These are phyloP conservation scores for Penicillium nordicum DNA, from an alignment of 2,329 filamentous ascomycete species.

Conservation along the genomic window DNA sequence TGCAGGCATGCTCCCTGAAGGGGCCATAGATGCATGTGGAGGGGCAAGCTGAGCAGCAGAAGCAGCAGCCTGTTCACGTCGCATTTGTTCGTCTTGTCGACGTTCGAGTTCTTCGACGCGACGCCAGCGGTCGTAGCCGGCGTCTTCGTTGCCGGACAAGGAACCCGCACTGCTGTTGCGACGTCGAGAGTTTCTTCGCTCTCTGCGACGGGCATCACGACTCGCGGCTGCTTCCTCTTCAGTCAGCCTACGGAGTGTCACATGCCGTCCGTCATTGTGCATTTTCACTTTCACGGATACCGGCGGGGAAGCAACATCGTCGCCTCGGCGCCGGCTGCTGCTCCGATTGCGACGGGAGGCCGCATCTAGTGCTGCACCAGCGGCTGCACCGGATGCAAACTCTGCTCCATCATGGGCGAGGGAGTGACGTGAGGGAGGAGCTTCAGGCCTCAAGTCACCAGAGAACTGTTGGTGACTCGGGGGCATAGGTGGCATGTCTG, in stretches of 20 bases:
- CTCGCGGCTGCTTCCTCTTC: conserved; percentile 62
- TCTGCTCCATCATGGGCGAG: conserved; percentile 21
- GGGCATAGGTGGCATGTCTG: conserved; percentile 40
- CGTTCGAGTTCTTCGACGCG: conserved; percentile 50
- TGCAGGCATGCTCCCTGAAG: conserved; percentile 26
- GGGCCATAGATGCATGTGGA: conserved; percentile 19
- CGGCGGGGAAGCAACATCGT: conserved; percentile 54
- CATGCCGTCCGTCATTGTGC: conserved; percentile 61
- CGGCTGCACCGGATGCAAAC: conserved; percentile 25
- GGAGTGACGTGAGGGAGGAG: conserved; percentile 18
- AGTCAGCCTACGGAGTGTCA: conserved; percentile 59
- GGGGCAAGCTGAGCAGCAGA: conserved; percentile 22
- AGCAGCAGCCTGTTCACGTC: conserved; percentile 37
- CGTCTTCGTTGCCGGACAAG: conserved; percentile 40
- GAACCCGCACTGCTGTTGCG: conserved; percentile 42
- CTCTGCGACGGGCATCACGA: conserved; percentile 52
- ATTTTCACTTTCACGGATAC: conserved; percentile 64
- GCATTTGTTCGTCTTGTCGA: conserved; percentile 45
- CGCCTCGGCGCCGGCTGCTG: conserved; percentile 30
- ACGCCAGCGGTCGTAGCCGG: conserved; percentile 44
- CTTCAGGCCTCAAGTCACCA: conserved; percentile 31
- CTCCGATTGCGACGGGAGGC: conserved; percentile 31
- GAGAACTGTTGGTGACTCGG: conserved; percentile 39
- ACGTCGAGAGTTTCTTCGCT: conserved; percentile 40
- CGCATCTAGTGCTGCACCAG: conserved; percentile 31